Evolutionary conservation across 2,329 filamentous ascomycete genomes (phyloP), one percentile per base, ranked within the genome.

Genomic region (Fusarium sp.): DNA sequence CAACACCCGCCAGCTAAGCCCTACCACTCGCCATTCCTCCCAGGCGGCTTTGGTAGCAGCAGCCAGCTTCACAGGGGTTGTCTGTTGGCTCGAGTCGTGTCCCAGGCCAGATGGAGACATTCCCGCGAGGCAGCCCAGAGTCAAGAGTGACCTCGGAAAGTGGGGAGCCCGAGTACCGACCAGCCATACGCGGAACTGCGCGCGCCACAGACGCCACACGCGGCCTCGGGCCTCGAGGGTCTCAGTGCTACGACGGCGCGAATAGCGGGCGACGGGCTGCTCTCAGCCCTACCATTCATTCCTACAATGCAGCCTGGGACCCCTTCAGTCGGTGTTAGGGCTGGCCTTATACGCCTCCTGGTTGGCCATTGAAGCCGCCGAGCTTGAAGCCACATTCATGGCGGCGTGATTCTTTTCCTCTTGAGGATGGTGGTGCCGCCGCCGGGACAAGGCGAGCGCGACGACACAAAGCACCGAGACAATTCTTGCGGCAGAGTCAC

Each of bases 1-100:
- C 23, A 58, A 15, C 3, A 58, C 27, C 34, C 44, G 44, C 54
- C 54, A 50, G 43, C 68, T 70, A 70, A 71, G 68, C 68, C 68
- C 68, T 70, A 66, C 51, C 51, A n/a, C 34, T 56, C 41, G 23
- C 58, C 40, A 57, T 34, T 57, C 34, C 48, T 47, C 53, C 31
- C 31, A 58, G 40, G 54, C 34, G 54, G 28, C 31, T 23, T 13
- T 41, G 53, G 31, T 43, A 48, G 50, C 37, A 28, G 44, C 30
- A 23, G 28, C 46, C 36, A 37, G 37, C 37, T 18, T 28, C 27
- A 40, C 40, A 66, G 34, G 51, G 55, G 50, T 43, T 13, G 31
- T 16, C 16, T 37, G 31, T 23, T 40, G 34, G 44, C 13, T 39
- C 66, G 68, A 71, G 68, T 69, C 68, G 68, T 59, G 44, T 36